Evolutionary conservation across 352 stramenopile genomes (phyloP).

Genomic region (Phytopythium kandeliae): DNA sequence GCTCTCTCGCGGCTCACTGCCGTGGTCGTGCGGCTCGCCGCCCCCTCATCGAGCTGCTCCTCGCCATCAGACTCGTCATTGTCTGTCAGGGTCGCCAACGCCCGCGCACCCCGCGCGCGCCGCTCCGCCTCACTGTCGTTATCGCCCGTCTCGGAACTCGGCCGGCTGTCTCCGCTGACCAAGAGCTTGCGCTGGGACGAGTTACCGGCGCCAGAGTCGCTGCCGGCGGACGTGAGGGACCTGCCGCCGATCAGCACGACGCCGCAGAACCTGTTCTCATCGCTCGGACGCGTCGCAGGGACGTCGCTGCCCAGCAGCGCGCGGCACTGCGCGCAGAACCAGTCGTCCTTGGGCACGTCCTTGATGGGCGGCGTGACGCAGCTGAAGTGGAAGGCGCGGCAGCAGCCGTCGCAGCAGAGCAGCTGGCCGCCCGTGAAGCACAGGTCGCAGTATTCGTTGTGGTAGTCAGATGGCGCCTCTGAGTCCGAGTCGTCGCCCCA

Average conservation of each 20-base stretch:
- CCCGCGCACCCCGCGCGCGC: slow-evolving; percentile 8
- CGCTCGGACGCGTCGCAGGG: slow-evolving; percentile 9
- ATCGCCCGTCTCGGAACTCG: background rate
- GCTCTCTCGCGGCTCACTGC: slow-evolving; percentile 1
- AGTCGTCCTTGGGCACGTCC: slow-evolving; percentile 61
- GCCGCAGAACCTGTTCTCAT: background rate
- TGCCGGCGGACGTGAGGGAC: slow-evolving; percentile 2
- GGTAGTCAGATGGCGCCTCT: slow-evolving; percentile 36
- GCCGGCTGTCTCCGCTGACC: background rate
- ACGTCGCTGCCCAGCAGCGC: slow-evolving; percentile 11
- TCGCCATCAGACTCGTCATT: slow-evolving; percentile 21
- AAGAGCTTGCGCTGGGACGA: background rate
- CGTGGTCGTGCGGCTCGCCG: slow-evolving; percentile 10
- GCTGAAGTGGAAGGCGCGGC: slow-evolving; percentile 70
- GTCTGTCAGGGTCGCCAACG: slow-evolving; percentile 18
- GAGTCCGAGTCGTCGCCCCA: slow-evolving; percentile 21
- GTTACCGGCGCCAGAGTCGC: background rate
- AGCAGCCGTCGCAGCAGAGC: slow-evolving; percentile 71
- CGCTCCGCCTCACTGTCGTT: background rate
- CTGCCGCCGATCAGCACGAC: slow-evolving; percentile 5
- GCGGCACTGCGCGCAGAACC: slow-evolving; percentile 55
- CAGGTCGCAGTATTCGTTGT: slow-evolving; percentile 67
- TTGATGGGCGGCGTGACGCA: slow-evolving; percentile 65
- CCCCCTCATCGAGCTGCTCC: slow-evolving; percentile 4
- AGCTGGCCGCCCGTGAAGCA: slow-evolving; percentile 65